Percentiles rank a stretch among this genome's conserved stretches.
These are phyloP conservation scores for Brassica rapa DNA, from an alignment of 345 rosid genomes.

Conservation along the genomic window DNA sequence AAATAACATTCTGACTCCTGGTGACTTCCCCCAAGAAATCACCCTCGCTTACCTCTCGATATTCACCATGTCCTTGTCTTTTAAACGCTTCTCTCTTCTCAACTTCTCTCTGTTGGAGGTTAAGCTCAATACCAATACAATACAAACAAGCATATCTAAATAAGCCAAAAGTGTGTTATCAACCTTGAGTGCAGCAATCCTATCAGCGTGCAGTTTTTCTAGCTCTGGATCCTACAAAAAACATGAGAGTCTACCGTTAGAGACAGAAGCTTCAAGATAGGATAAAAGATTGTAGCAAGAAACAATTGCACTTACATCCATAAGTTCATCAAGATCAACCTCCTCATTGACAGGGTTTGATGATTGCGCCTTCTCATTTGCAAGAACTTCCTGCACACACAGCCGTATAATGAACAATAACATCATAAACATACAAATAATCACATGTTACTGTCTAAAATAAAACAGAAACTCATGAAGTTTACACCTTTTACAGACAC, in stretches of 20 bases:
- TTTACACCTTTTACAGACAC: constrained; percentile 6
- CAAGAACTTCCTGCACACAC: constrained; percentile 58
- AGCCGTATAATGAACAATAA: constrained; percentile 8
- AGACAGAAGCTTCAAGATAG: not conserved
- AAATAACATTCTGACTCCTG: constrained; percentile 72
- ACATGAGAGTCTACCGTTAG: constrained; percentile 9
- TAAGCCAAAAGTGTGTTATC: constrained; percentile 2
- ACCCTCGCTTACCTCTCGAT: constrained; percentile 79
- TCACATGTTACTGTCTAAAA: not conserved
- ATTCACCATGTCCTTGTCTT: constrained; percentile 91
- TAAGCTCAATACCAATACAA: constrained; percentile 34
- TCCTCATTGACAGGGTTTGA: constrained; percentile 63
- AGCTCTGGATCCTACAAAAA: constrained; percentile 85
- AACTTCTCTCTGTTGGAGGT: constrained; percentile 69
- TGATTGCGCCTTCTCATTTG: constrained; percentile 65
- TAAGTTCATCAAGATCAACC: constrained; percentile 90
- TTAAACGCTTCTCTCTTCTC: constrained; percentile 82
- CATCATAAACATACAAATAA: constrained; percentile 21
- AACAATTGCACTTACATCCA: constrained; percentile 75
- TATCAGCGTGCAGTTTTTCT: constrained; percentile 86
- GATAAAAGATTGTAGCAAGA: not conserved
- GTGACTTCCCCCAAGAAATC: constrained; percentile 98
- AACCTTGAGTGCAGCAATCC: constrained; percentile 93
- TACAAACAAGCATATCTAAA: not conserved
- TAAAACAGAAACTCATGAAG: not conserved